Percentiles rank a stretch among this genome's conserved stretches.
These are phyloP conservation scores for Angomonas deanei DNA, from an alignment of 208 protist species.

Conservation along the genomic window DNA sequence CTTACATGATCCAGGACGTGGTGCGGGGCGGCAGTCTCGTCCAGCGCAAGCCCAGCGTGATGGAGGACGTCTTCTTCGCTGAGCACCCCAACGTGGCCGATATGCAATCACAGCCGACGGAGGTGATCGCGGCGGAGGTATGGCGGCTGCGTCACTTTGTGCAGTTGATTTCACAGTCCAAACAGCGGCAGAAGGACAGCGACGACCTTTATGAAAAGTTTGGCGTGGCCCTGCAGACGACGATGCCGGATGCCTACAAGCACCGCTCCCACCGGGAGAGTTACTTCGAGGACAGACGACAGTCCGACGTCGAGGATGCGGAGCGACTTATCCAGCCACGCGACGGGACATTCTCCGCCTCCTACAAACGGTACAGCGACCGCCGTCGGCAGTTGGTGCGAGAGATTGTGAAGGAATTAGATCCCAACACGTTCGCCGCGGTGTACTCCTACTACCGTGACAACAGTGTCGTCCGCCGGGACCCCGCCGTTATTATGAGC, in stretches of 20 bases:
- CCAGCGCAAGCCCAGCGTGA: not conserved
- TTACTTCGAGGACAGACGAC: not conserved
- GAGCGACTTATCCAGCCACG: not conserved
- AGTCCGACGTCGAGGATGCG: slow-evolving; percentile 16
- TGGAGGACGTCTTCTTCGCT: slow-evolving; percentile 28
- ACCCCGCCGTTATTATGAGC: slow-evolving; percentile 40
- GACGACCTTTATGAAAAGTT: slow-evolving; percentile 13
- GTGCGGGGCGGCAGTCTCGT: not conserved
- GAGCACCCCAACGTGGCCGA: slow-evolving; percentile 51
- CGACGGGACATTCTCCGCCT: not conserved
- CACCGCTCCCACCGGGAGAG: not conserved
- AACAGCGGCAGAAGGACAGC: slow-evolving; percentile 27
- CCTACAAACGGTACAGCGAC: slow-evolving; percentile 21
- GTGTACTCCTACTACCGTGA: slow-evolving; percentile 73
- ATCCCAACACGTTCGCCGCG: slow-evolving; percentile 17
- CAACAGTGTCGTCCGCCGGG: slow-evolving; percentile 42
- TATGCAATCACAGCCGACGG: slow-evolving; percentile 45
- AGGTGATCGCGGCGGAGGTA: slow-evolving; percentile 45
- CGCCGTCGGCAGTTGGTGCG: slow-evolving; percentile 31
- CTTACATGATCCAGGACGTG: slow-evolving; percentile 36
- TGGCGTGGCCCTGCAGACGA: slow-evolving; percentile 10
- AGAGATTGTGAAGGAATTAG: slow-evolving; percentile 21
- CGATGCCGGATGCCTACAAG: slow-evolving; percentile 19
- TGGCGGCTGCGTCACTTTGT: slow-evolving; percentile 30
- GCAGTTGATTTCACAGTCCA: slow-evolving; percentile 28